Base-by-base conservation (phyloP, 1,139 yeast species). In the Suhomyces ambrosiae region DNA sequence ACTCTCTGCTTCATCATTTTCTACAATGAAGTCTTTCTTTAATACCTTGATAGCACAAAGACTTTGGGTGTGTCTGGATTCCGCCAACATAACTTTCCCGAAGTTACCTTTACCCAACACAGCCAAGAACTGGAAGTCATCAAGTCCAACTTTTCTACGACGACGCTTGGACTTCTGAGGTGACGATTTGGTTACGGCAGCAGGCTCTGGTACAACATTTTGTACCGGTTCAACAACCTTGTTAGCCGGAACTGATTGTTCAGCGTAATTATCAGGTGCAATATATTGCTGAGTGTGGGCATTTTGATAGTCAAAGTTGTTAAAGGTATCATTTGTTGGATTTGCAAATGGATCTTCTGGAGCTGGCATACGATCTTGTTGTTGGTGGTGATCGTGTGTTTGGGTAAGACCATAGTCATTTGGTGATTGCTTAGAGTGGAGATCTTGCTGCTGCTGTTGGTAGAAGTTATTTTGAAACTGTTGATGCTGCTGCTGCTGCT, bases 41-140 rank as follows among this genome's bases (percentile, higher is more conserved):
- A 92, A 74, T 16, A 92, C 97, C 64, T 92, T 92, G 41, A 92
- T 90, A 16, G 98, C 98, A 68, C 96, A 92, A 40, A 92, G 66
- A 42, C 80, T 78, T 40, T 76, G 78, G 2, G 86, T 76, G 46
- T 82, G 87, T 54, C 92, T 82, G 13, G 96, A 86, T 65, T 89
- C 96, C 2, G 97, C 97, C 49, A 92, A 75, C 90, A 92, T 87
- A 41, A 92, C 97, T 58, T 92, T 92, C 65, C 98, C 98, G 60
- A 92, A 92, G 60, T 92, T 92, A 65, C 97, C 98, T 59, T 89
- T 90, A 57, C 98, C 98, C 48, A 92, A 74, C 7, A 92, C 98
- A 8, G 97, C 95, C 54, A 92, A 68, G 54, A 92, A 85, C 54
- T 87, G 86, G 71, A 90, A 92, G 64, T 92, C 97, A 60, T 92